These are phyloP conservation scores for Diutina rugosa DNA, from an alignment of 1,139 yeast species.

Conservation along the genomic window DNA sequence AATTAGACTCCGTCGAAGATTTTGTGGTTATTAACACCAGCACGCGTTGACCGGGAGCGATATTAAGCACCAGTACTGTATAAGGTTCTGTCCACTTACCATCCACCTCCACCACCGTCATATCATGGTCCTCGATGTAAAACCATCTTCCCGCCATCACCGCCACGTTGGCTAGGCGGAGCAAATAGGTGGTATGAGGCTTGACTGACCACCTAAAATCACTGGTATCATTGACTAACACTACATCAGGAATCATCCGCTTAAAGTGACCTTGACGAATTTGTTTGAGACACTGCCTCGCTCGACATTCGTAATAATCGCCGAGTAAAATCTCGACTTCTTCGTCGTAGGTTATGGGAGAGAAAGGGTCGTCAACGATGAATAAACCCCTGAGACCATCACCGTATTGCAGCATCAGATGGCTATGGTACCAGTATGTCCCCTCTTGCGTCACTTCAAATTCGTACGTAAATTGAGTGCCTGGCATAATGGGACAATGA, in stretches of 20 bases:
- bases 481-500: slow-evolving; percentile 1
- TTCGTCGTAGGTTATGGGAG: neutral
- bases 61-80: neutral
- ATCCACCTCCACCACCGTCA: slow-evolving; percentile 1
- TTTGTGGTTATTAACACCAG: neutral
- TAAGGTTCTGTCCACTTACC: neutral
- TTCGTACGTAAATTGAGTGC: neutral
- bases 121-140: neutral
- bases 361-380: neutral
- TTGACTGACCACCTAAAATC: neutral
- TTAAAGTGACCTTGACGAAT: neutral
- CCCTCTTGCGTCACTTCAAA: neutral
- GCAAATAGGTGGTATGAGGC: neutral
- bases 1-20: neutral
- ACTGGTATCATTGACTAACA: neutral
- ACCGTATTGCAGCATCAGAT: neutral
- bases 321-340: neutral
- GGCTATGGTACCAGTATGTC: slow-evolving; percentile 1
- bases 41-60: neutral
- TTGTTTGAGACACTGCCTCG: neutral
- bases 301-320: neutral
- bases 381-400: neutral
- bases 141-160: neutral
- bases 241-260: neutral
- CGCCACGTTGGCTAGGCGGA: neutral